Base-by-base conservation (phyloP, 2,329 filamentous ascomycete genomes). In the Fusarium annulatum region DNA sequence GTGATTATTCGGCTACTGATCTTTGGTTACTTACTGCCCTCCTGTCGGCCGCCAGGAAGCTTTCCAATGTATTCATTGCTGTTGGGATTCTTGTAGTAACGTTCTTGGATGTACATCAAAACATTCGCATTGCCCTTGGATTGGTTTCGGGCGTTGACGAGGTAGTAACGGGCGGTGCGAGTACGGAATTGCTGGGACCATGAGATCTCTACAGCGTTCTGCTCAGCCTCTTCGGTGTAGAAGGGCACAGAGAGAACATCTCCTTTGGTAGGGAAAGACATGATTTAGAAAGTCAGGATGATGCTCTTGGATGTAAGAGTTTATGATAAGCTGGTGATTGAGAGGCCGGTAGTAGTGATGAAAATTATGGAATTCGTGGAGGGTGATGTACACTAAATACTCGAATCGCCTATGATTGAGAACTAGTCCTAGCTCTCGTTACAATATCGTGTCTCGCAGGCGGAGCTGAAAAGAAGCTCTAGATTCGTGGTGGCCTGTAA, bases 101-200 rank as follows among this genome's bases (percentile, higher is more conserved):
- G 46, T 15, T 75, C 70, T 7, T 76, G 72, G 2, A 76, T 28
- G 23, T 52, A 76, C 3, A 75, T 28, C 16, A 75, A 41, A 16
- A 73, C 70, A 16, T 72, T 57, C 2, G 8, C 45, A 23, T 64
- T 64, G 3, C 36, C 57, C 53, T 57, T 69, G 42, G 72, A 72
- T 30, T 69, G 64, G 14, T 75, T 76, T 28, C 41, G 36, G 3
- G 72, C 73, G 2, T 42, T 11, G 34, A 75, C 60, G 16, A 73
- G 4, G 46, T 75, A 76, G 61, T 76, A 75, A 5, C 53, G 67
- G 2, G 67, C 72, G 1, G 38, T 69, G 3, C 59, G 53, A 33
- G 61, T 64, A 14, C 72, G 51, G 34, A 73, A 55, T 2, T 34
- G 21, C 23, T 75, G 73, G 1, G 53, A 64, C 73, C 73, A 76